Conservation (phyloP, 2,329 filamentous ascomycete genomes). For the Penicillium fuscoglaucum region DNA sequence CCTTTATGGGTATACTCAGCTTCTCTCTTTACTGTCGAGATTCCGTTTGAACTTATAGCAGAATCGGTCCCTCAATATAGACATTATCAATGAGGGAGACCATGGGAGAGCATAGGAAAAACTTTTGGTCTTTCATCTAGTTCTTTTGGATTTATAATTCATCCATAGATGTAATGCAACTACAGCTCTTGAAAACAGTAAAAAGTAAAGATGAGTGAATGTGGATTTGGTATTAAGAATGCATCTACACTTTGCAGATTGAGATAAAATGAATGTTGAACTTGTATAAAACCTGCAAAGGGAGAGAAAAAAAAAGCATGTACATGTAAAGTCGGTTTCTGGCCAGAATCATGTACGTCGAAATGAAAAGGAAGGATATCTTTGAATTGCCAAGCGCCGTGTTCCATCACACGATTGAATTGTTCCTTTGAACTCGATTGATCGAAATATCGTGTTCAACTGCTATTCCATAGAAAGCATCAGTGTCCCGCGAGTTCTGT, state of each 20-base stretch:
- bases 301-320: not conserved
- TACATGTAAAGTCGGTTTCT: not conserved
- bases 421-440: slow-evolving; percentile 16
- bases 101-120: not conserved
- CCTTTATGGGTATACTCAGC: not conserved
- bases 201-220: not conserved
- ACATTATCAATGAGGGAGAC: not conserved
- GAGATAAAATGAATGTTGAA: not conserved
- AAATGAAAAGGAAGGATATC: not conserved
- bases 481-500: slow-evolving; percentile 17
- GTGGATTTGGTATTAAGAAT: not conserved
- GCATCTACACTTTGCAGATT: not conserved
- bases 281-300: not conserved
- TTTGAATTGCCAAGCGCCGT: not conserved
- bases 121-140: too few relatives aligned
- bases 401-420: slow-evolving; percentile 12
- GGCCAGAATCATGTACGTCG: not conserved
- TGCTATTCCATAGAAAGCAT: slow-evolving; percentile 26
- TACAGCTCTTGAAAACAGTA: not conserved
- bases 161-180: not conserved
- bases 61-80: not conserved
- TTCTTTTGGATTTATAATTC: too few relatives aligned
- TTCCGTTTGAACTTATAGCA: not conserved
- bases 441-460: slow-evolving; percentile 36
- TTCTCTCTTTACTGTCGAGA: not conserved